Base-by-base conservation (phyloP, 495 filamentous ascomycete genomes). In the Saxophila tyrrhenica region DNA sequence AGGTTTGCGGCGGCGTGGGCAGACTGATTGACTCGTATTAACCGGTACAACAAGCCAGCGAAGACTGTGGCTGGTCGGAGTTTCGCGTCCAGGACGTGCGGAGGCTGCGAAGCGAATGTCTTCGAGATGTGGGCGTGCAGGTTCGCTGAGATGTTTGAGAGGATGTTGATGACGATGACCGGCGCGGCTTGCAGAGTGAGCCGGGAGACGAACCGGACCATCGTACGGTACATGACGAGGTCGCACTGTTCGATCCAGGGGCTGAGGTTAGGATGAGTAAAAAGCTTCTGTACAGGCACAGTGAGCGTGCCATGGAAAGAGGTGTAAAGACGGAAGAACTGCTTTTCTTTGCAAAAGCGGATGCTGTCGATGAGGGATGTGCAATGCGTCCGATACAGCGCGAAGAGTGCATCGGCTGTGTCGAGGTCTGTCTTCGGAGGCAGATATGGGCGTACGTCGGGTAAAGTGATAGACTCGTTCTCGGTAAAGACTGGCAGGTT, bases 201-300 rank as follows among this genome's bases (percentile, higher is more conserved):
- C 3, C 81, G 81, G 5, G 87, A 82, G 24, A 97, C 78, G 50
- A 95, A 87, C 23, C 84, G 81, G 68, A 94, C 87, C 89, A 97
- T 95, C 60, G 89, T 89, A 67, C 86, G 88, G 65, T 98, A 98
- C 75, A 96, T 88, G 38, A 89, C 72, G 72, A 89, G 91, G 60
- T 98, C 92, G 61, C 88, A 95, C 64, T 94, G 84, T 61, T 87
- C 84, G 57, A 98, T 94, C 92, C 92, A 98, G 2, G 85, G 79
- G 15, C 89, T 86, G 47, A 98, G 73, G 52, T 77, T 80, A 1
- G 84, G 85, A 60, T 92, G 80, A 7, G 82, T 80, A 55, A 98
- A 82, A 11, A 98, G 76, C 69, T 91, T 96, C 70, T 95, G 90
- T n/a, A 95, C 89, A 2, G 94, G 94, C 65, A 94, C 89, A 16